These are phyloP conservation scores for Secale cereale DNA, from an alignment of 176 grass and related monocot species.

Conservation along the genomic window DNA sequence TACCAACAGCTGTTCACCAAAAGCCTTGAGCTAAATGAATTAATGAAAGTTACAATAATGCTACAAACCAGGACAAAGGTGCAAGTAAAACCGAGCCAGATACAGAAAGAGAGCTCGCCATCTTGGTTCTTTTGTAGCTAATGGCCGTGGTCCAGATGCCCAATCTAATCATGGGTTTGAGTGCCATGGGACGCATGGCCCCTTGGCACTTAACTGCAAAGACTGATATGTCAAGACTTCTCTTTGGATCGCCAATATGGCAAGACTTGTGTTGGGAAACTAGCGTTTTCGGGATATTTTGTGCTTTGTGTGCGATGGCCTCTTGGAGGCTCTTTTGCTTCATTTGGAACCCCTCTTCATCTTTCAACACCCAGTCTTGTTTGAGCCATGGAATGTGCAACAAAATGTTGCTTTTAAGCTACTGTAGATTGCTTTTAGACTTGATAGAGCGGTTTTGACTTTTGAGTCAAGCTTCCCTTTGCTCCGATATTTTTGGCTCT, in stretches of 20 bases:
- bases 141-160: neutral
- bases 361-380: neutral
- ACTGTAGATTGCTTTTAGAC: neutral
- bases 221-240: slow-evolving; percentile 15
- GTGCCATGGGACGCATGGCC: slow-evolving; percentile 19
- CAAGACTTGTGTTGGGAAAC: slow-evolving; percentile 20
- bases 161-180: slow-evolving; percentile 26
- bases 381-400: neutral
- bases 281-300: neutral
- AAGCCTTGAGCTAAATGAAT: neutral
- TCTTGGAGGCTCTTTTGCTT: slow-evolving; percentile 22
- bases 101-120: neutral
- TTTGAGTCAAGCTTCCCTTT: slow-evolving; percentile 19
- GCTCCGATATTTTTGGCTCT: slow-evolving; percentile 27
- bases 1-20: neutral
- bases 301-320: neutral
- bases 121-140: neutral
- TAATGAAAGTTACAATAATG: neutral
- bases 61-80: neutral
- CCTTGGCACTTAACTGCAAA: neutral
- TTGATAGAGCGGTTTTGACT: neutral
- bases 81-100: neutral
- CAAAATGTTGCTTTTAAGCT: slow-evolving; percentile 3
- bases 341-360: neutral
- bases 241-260: neutral